phyloP scores from a whole-genome alignment of 805 yeast species.

The Pichia cabralensis region DNA sequence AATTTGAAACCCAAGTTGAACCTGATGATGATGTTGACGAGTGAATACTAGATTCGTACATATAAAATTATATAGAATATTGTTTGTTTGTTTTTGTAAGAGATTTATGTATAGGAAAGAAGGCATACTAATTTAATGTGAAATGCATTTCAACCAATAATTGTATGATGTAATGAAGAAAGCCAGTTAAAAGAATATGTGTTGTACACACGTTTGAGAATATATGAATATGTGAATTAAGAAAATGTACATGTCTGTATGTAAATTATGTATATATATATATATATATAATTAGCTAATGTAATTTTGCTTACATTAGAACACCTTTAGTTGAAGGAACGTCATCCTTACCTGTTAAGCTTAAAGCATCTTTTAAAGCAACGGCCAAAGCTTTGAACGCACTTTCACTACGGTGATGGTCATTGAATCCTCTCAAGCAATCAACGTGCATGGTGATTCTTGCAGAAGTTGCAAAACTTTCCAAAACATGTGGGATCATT shows the following conservation, averaged over 20 bases:
- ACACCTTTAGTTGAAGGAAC: constrained; percentile 97
- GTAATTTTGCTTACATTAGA: constrained; percentile 46
- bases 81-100: too few species aligned
- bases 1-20: too few species aligned
- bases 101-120: too few species aligned
- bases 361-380: constrained; percentile 78
- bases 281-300: too few species aligned
- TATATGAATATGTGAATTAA: too few species aligned
- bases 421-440: constrained; percentile 86
- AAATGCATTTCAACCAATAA: too few species aligned
- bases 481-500: constrained; percentile 96
- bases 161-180: neutral
- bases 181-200: neutral
- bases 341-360: constrained; percentile 77
- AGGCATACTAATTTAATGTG: too few species aligned
- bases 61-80: too few species aligned
- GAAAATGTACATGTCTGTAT: too few species aligned
- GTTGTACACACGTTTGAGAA: too few species aligned
- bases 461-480: constrained; percentile 89
- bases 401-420: constrained; percentile 92
- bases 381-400: constrained; percentile 95
- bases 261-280: too few species aligned
- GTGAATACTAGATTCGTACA: too few species aligned
- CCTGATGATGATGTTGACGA: neutral
- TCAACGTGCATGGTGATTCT: constrained; percentile 90